These are phyloP conservation scores for Leccinum variicolor DNA, from an alignment of 768 basidiomycete genomes.

Conservation along the genomic window DNA sequence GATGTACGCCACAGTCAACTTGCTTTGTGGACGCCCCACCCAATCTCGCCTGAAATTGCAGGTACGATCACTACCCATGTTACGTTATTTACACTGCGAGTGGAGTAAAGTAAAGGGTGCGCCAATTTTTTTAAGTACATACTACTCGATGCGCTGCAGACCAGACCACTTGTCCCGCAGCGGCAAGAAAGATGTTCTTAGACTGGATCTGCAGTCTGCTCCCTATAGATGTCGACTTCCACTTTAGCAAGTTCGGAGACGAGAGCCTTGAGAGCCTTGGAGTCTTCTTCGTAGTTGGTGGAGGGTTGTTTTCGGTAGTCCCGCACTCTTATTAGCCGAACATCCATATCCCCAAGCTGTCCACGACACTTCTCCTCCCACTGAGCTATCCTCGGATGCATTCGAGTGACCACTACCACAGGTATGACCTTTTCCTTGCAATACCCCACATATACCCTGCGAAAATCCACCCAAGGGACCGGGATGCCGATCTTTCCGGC, in stretches of 20 bases:
- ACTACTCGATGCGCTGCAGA: background rate
- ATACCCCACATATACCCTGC: conserved; percentile 23
- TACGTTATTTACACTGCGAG: background rate
- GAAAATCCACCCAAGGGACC: conserved; percentile 19
- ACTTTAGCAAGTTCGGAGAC: conserved; percentile 3
- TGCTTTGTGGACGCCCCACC: background rate
- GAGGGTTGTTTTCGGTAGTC: conserved; percentile 2
- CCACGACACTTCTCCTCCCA: conserved; percentile 14
- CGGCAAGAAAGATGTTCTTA: background rate
- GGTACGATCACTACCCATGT: background rate
- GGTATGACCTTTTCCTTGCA: conserved; percentile 20
- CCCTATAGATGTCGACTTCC: background rate
- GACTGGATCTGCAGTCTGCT: conserved; percentile 1
- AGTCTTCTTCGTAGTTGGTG: conserved; percentile 15
- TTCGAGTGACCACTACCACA: conserved; percentile 18
- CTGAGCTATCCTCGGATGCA: background rate
- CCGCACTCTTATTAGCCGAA: conserved; percentile 14
- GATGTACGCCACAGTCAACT: background rate
- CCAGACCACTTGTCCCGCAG: background rate
- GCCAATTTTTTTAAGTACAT: background rate
- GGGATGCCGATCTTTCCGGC: conserved; percentile 16
- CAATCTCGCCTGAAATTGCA: background rate
- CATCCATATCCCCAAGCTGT: conserved; percentile 10
- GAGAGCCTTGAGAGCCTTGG: conserved; percentile 10
- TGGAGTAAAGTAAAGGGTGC: background rate